Base-by-base conservation (phyloP, 2,329 filamentous ascomycete genomes). In the Cordyceps fumosorosea region DNA sequence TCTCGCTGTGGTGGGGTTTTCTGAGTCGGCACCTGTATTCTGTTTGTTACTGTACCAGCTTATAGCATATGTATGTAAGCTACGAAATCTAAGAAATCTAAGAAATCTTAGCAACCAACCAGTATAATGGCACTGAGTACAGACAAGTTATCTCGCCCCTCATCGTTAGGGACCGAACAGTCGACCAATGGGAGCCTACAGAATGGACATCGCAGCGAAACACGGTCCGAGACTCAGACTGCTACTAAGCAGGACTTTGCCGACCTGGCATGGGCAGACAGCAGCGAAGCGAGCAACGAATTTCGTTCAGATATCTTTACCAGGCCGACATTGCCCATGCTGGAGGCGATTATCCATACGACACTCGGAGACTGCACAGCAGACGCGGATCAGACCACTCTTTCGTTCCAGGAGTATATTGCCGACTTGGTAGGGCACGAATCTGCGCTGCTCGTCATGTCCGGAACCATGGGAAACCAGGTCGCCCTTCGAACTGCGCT, bases 381-480 rank as follows among this genome's bases (percentile, higher is more conserved):
- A 20, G 40, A 56, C 12, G 53, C 63, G 32, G 64, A 65, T 32
- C 10, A 34, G 11, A 55, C 58, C 1, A 65, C 64, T 18, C 20
- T 45, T 40, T 79, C 82, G 26, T 82, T 96, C 47, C 88, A 95
- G 73, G 73, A 80, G 45, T 85, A 87, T 71, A 80, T 93, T 59
- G 89, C 89, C 20, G 70, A 80, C 29, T 80, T 93, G 2, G 85
- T 89, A 2, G 83, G 83, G 65, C 89, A 93, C 67, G 85, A 90
- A 68, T 84, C 84, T 37, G 87, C 83, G 0, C 78, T 95, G 5
- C 84, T 95, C 60, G 89, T 95, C 62, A 80, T 92, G 65, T 91
- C 89, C 0, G 91, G 91, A 11, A 95, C 90, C 3, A 93, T 95
- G 90, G 90, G 89, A 47, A 96, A 96, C 75, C 90, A 95, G 72